Base-by-base conservation (phyloP, 306 rosid species). In the Acacia melanoxylon region DNA sequence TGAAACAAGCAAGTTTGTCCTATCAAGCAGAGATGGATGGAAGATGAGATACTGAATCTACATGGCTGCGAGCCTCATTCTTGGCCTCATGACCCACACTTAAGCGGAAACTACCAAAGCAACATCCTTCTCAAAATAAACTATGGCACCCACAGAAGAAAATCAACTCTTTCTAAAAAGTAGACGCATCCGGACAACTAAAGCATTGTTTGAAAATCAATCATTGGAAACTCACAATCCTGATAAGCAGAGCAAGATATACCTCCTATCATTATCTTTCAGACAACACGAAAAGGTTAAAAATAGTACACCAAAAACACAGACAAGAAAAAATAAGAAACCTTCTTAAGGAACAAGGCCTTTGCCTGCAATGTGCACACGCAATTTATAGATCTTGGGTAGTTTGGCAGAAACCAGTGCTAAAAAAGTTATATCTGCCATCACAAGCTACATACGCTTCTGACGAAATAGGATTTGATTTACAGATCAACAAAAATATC, bases 11-110 rank as follows among this genome's bases (percentile, higher is more conserved):
- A 27, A 2, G 40, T 10, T 12, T 13, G 62, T 29, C 10, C 40
- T 37, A 37, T 5, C 6, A 5, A 37, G 8, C 56, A 35, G 5
- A 20, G 25, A 20, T 7, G 20, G 46, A 72, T 63, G 74, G 85
- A 22, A 33, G 45, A 67, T 45, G 33, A n/a, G n/a, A n/a, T n/a
- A n/a, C n/a, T n/a, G n/a, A n/a, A n/a, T n/a, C n/a, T n/a, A n/a
- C 82, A 80, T 62, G 72, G 54, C 41, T 14, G 79, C 54, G 19
- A 70, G 84, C 51, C 35, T 65, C 78, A 40, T 51, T 48, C 41
- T 56, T 63, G 81, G 27, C 65, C 78, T 61, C 22, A 63, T 48
- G 45, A 59, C 44, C 33, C 46, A 71, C 41, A 69, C 12, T 42
- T 46, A 15, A 46, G 52, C 52, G 4, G 52, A 48, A 14, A 48